Percentiles rank a stretch among this genome's conserved stretches.
Conservation (phyloP, 1,284 basidiomycete species). For the Cryptococcus sp. region DNA sequence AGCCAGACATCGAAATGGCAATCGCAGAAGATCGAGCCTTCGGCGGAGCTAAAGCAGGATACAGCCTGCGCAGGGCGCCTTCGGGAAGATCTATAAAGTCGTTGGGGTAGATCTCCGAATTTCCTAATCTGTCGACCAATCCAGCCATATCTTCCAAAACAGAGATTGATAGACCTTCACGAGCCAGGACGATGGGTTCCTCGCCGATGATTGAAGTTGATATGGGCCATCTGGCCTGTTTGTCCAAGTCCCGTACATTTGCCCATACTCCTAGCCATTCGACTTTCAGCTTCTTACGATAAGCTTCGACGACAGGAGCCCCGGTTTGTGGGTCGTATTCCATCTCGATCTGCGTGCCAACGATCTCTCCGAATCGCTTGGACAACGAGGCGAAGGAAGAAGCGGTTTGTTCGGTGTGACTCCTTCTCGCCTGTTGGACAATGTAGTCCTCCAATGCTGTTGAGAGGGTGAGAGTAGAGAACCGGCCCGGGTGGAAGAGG, state of each 20-base stretch:
- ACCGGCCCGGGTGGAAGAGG: slow-evolving; percentile 80
- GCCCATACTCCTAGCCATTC: slow-evolving; percentile 94
- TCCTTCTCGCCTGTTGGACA: slow-evolving; percentile 57
- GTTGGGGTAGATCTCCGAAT: slow-evolving; percentile 18
- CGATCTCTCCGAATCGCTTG: slow-evolving; percentile 76
- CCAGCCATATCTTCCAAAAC: slow-evolving; percentile 66
- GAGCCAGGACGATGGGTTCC: slow-evolving; percentile 65
- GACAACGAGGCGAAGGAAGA: slow-evolving; percentile 63
- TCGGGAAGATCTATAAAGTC: slow-evolving; percentile 33
- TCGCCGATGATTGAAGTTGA: slow-evolving; percentile 24
- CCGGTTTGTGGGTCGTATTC: slow-evolving; percentile 75
- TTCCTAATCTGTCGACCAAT: slow-evolving; percentile 56
- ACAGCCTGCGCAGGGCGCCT: slow-evolving; percentile 24
- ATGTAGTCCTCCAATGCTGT: slow-evolving; percentile 80
- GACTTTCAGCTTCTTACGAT: slow-evolving; percentile 77
- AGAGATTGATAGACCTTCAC: slow-evolving; percentile 70
- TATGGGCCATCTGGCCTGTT: slow-evolving; percentile 79
- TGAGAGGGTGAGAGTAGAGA: slow-evolving; percentile 75
- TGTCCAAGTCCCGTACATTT: slow-evolving; percentile 80
- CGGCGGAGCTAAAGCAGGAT: slow-evolving; percentile 32
- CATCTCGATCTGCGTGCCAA: slow-evolving; percentile 77
- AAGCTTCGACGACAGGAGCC: slow-evolving; percentile 71
- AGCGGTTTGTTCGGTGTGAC: slow-evolving; percentile 21
- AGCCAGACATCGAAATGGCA: slow-evolving; percentile 33
- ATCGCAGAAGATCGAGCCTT: slow-evolving; percentile 29